Evolutionary conservation across 768 basidiomycete species (phyloP), one percentile per base, ranked within the genome.

Genomic region (Suillus decipiens): DNA sequence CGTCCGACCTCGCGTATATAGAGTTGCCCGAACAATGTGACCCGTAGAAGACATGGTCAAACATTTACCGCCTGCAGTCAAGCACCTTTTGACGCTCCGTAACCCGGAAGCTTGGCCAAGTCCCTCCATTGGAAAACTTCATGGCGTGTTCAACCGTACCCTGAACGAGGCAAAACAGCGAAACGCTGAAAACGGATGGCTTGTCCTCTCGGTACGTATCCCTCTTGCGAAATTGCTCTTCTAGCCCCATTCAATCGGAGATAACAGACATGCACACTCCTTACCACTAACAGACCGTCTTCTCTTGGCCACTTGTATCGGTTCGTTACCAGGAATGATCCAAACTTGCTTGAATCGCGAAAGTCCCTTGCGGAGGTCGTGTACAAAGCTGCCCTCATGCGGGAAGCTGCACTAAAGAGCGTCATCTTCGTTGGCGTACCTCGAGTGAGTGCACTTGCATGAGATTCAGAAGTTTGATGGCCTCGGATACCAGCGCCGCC

Each of bases 331-430:
- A 80, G 85, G 64, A 75, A 78, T 62, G 76, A 78, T 65, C 76
- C 78, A 60, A 72, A 74, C 61, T 75, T 78, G 66, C 73, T 73
- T 50, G 70, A 67, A 63, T 77, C 84, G 66, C 78, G 78, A 71
- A 81, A 72, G 62, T 74, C 75, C 64, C 66, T 87, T 60, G 73
- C 82, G 64, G 84, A 83, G 64, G 87, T 88, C 58, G 81, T 90
- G 63, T 84, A 85, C 75, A 88, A 82, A 72, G 92, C 91, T 66
- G 90, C 92, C 67, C 74, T 93, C 67, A 95, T 96, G 86, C 84
- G 95, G 51, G 95, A 96, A 79, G 86, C 92, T 36, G 92, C 91
- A 36, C 72, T 96, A 73, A 96, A 96, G 79, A 93, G 92, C 72
- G 85, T 87, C 71, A 90, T 95, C 69, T 95, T 96, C 72, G 86